phyloP scores from a whole-genome alignment of 75 land plant species.

The Picea glauca region DNA sequence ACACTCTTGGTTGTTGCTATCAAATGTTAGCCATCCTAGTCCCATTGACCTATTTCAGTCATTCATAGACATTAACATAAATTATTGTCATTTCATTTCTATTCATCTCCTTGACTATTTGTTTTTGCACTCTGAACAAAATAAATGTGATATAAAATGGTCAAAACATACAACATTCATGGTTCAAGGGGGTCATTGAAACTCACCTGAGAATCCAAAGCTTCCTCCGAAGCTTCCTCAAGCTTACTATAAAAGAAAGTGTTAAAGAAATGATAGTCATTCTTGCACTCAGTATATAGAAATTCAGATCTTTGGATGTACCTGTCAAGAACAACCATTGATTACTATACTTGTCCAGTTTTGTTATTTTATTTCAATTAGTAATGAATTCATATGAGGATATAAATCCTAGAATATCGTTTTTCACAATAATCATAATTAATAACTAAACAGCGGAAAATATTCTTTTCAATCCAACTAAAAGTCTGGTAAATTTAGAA shows the following conservation, averaged over 20 bases:
- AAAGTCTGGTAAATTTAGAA: no score
- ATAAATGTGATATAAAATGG: neutral
- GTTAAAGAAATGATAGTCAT: conserved; percentile 73
- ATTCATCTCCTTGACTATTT: neutral
- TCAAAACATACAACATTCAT: neutral
- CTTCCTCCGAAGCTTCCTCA: conserved; percentile 21
- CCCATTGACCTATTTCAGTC: no score
- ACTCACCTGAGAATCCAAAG: conserved; percentile 31
- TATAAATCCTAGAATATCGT: no score
- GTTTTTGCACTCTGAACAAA: neutral
- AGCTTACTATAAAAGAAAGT: conserved; percentile 89
- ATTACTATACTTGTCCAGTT: no score
- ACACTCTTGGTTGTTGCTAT: no score
- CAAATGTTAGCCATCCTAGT: no score
- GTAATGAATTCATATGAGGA: no score
- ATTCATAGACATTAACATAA: no score
- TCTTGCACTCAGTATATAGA: conserved; percentile 15
- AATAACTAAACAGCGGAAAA: no score
- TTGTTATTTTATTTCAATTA: no score
- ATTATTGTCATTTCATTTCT: neutral
- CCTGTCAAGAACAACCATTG: conserved; percentile 26
- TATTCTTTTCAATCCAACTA: no score
- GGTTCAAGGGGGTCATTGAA: neutral
- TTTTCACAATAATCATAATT: no score
- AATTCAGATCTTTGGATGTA: conserved; percentile 53